phyloP scores from a whole-genome alignment of 495 filamentous ascomycete species.

The Massariosphaeria phaeospora region DNA sequence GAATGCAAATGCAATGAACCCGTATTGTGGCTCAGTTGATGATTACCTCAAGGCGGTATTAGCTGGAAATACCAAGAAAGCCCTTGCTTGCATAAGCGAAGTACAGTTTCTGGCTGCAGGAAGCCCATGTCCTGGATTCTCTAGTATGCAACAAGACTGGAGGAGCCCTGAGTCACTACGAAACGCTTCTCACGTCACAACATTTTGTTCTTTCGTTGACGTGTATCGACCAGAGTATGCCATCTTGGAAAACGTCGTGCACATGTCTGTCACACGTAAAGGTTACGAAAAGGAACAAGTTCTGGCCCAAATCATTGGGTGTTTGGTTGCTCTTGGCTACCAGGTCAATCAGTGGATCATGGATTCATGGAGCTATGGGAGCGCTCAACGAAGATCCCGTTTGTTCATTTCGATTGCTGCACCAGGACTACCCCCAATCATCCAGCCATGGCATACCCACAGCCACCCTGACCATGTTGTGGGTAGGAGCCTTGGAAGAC shows the following conservation, averaged over 20 bases:
- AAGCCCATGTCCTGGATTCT: slow-evolving; percentile 71
- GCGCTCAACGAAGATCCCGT: slow-evolving; percentile 56
- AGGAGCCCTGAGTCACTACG: slow-evolving; percentile 46
- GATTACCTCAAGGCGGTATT: slow-evolving; percentile 57
- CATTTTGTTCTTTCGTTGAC: slow-evolving; percentile 67
- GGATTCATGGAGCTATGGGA: slow-evolving; percentile 65
- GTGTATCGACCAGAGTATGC: slow-evolving; percentile 68
- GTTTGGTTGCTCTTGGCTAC: slow-evolving; percentile 68
- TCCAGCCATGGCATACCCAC: slow-evolving; percentile 56
- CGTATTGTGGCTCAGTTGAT: slow-evolving; percentile 65
- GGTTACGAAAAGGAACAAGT: slow-evolving; percentile 49
- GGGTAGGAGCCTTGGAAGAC: slow-evolving; percentile 48
- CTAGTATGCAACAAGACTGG: slow-evolving; percentile 51
- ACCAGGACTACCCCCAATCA: slow-evolving; percentile 52
- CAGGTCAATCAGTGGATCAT: slow-evolving; percentile 58
- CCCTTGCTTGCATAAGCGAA: slow-evolving; percentile 53
- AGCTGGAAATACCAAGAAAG: slow-evolving; percentile 42
- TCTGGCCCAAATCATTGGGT: slow-evolving; percentile 62
- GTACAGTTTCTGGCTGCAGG: slow-evolving; percentile 68
- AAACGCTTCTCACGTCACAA: slow-evolving; percentile 67
- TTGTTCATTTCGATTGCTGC: slow-evolving; percentile 64
- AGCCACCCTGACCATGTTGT: slow-evolving; percentile 45
- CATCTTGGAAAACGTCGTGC: slow-evolving; percentile 65
- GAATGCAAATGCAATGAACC: slow-evolving; percentile 30
- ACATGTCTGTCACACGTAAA: slow-evolving; percentile 48